Base-by-base conservation (phyloP, 148 eudicot species). In the Chenopodium suecicum region DNA sequence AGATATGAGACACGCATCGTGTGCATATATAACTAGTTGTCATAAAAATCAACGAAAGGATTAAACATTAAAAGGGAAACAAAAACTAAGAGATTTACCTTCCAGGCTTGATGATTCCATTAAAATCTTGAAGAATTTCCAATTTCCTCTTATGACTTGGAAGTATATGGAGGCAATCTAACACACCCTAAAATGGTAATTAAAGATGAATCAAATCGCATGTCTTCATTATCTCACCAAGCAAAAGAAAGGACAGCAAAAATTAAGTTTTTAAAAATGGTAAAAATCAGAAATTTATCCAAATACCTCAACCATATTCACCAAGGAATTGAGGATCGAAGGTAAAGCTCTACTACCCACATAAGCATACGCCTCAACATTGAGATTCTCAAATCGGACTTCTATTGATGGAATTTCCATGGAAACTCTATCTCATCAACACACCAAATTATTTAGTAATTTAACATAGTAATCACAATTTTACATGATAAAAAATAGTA, bases 81-180 rank as follows among this genome's bases (percentile, higher is more conserved):
- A 22, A 22, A 19, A 22, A 6, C 25, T 17, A 56, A 22, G 4
- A 12, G 25, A 11, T 12, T 34, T 78, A 92, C 97, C 97, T 90
- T 73, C 95, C 91, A 84, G 98, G 97, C 88, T 91, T 90, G 86
- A 94, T 89, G 74, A 94, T 89, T 67, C 98, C 98, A 84, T 88
- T 91, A 12, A 91, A 75, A 83, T 94, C 89, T 77, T 85, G 90
- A 70, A 94, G 91, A 73, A 94, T 91, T 44, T 90, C 81, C 20
- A 91, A 29, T 69, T 84, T 87, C 54, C 80, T 87, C 89, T 91
- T 93, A 65, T 84, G 78, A 82, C 80, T 90, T 22, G 93, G 92
- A 80, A 89, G 84, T 56, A 94, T 20, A 81, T 84, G 94, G 62
- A 92, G 88, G 65, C 47, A 80, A 78, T 87, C 89, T 31, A 94